Evolutionary conservation across 2,329 filamentous ascomycete genomes (phyloP), one percentile per base, ranked within the genome.

Genomic region (Nemania sp.): DNA sequence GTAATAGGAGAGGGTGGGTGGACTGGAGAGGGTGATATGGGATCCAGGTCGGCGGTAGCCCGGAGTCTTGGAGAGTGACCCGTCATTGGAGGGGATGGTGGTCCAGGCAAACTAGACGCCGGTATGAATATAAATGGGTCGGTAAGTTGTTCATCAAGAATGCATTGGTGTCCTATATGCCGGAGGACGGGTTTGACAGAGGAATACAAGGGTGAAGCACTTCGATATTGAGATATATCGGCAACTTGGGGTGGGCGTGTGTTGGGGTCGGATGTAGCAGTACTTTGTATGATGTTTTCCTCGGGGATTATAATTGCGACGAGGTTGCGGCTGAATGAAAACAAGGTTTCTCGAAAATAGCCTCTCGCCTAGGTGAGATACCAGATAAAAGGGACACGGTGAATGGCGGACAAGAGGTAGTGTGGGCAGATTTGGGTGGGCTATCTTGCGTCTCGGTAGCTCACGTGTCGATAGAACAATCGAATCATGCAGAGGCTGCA

Each of bases 21-120:
- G 67, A 85, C 75, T 65, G 84, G 80, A 65, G 83, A 79, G 55
- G 85, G 86, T 59, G 85, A 87, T 57, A 87, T 75, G 13, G 85
- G 85, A 55, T 82, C 86, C 65, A 88, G 79, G 77, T 84, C 81
- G 79, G 85, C 85, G 73, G 84, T 82, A 73, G 85, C 85, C 82
- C 85, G 81, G 70, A 86, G 75, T 75, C 84, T 80, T 54, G 83
- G 82, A 66, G 83, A 78, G 68, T 77, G 79, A 69, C 82, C 81
- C 76, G 80, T 80, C 84, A 87, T 86, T 82, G 81, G 73, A 29
- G 20, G 62, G 49, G 45, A 47, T 26, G 26, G 47, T 6, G 11
- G 41, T 47, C 1, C 51, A 18, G 47, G 24, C 11, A n/a, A n/a
- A 52, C 7, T 32, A 24, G 35, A 15, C 24, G 20, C 29, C 20